Percentiles rank a stretch among this genome's conserved stretches.
phyloP scores from a whole-genome alignment of 352 stramenopile species.

The Pythium apleroticum region DNA sequence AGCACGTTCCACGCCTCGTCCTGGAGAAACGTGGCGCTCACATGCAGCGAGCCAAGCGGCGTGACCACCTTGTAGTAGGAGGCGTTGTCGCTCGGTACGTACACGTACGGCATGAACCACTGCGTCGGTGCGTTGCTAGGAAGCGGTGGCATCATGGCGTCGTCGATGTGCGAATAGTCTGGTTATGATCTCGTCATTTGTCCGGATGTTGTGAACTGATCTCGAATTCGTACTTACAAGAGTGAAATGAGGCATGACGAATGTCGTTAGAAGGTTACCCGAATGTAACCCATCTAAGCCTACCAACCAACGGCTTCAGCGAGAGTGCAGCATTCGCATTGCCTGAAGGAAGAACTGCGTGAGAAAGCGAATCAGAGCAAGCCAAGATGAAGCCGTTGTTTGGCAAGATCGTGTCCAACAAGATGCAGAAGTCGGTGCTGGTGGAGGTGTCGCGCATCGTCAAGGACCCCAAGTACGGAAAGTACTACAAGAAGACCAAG shows the following conservation, averaged over 20 bases:
- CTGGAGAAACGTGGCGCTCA: constrained; percentile 21
- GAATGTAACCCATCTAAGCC: constrained; percentile 25
- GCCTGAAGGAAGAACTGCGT: constrained; percentile 11
- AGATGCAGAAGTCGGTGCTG: constrained; percentile 97
- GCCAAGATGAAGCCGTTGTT: constrained; percentile 89
- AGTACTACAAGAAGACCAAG: constrained; percentile 95
- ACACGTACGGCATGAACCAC: constrained; percentile 78
- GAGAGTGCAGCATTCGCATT: constrained; percentile 2
- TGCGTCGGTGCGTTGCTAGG: constrained; percentile 1
- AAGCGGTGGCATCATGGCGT: constrained; percentile 19
- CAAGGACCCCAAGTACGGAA: constrained; percentile 94
- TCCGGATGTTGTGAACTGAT: background rate
- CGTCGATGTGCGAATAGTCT: background rate
- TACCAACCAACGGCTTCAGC: constrained; percentile 29
- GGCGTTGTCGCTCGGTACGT: constrained; percentile 55
- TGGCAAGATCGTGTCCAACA: constrained; percentile 94
- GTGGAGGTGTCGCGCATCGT: constrained; percentile 93
- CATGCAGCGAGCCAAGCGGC: constrained; percentile 56
- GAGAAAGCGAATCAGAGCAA: constrained; percentile 4
- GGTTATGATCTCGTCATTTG: background rate
- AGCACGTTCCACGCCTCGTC: constrained; percentile 51
- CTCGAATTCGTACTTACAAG: constrained; percentile 13
- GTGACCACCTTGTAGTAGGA: constrained; percentile 72
- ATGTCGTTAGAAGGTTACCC: constrained; percentile 20
- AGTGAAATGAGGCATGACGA: constrained; percentile 2